Evolutionary conservation across 2,329 filamentous ascomycete genomes (phyloP).

Genomic region (Dactylellina leptospora): DNA sequence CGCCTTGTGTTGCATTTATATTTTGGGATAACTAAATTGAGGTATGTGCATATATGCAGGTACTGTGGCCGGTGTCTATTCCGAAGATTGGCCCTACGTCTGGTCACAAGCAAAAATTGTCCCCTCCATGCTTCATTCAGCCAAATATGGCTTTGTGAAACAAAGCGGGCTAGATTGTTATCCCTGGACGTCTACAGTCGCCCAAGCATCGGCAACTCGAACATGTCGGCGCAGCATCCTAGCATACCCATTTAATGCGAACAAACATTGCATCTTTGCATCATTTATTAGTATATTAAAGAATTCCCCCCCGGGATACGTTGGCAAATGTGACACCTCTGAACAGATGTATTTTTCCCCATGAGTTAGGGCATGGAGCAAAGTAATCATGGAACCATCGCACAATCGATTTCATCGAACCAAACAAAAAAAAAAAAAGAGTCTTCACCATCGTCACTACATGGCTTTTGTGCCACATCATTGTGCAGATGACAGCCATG

Average conservation of each 20-base stretch:
- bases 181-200: neutral
- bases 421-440: neutral
- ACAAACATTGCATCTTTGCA: conserved; percentile 9
- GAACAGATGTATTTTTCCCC: no score
- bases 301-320: no score
- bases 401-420: neutral
- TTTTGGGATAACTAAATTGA: no score
- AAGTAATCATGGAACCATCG: neutral
- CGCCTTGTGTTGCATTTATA: conserved; percentile 47
- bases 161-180: neutral
- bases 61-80: neutral
- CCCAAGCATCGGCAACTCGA: neutral
- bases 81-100: no score
- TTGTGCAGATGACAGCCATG: conserved; percentile 3
- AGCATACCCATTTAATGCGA: neutral
- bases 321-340: no score
- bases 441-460: neutral
- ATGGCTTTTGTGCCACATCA: conserved; percentile 1
- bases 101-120: neutral
- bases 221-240: neutral
- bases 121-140: neutral
- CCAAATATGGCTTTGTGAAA: neutral
- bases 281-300: no score
- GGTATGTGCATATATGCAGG: conserved; percentile 30
- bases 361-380: no score